A percentile compares a stretch with the other conserved stretches of the same genome.
phyloP scores from a whole-genome alignment of 2,329 filamentous ascomycete genomes.

The Aspergillus sp. region DNA sequence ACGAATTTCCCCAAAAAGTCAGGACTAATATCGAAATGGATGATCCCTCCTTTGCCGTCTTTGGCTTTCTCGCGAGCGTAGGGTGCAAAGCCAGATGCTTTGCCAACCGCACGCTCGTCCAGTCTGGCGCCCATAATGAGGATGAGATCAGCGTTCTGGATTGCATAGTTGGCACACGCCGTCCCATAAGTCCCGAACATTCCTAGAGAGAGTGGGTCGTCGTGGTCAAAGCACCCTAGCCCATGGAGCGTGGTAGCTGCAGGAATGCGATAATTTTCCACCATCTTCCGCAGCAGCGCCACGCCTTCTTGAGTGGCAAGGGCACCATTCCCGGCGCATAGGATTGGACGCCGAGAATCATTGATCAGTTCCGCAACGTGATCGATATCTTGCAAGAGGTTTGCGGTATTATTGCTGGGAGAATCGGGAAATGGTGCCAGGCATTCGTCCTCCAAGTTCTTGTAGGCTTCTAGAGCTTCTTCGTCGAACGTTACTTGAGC shows the following conservation, averaged over 20 bases:
- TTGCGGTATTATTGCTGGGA: slow-evolving; percentile 68
- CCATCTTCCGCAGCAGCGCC: slow-evolving; percentile 72
- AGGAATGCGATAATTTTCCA: slow-evolving; percentile 82
- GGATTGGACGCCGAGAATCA: slow-evolving; percentile 82
- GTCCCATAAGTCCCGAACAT: slow-evolving; percentile 98
- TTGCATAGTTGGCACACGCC: slow-evolving; percentile 92
- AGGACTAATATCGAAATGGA: slow-evolving; percentile 94
- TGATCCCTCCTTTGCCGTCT: slow-evolving; percentile 82
- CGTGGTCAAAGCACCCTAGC: slow-evolving; percentile 84
- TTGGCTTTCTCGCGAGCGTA: slow-evolving; percentile 75
- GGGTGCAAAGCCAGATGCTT: slow-evolving; percentile 79
- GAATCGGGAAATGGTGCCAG: slow-evolving; percentile 44
- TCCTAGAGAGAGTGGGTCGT: slow-evolving; percentile 85
- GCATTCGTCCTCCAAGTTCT: slow-evolving; percentile 50
- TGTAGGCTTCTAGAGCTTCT: slow-evolving; percentile 32
- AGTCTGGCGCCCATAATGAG: slow-evolving; percentile 88
- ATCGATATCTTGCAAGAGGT: slow-evolving; percentile 65
- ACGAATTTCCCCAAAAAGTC: slow-evolving; percentile 99
- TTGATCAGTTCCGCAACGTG: slow-evolving; percentile 80
- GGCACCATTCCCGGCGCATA: slow-evolving; percentile 88
- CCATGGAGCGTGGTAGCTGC: slow-evolving; percentile 93
- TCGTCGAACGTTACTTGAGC: slow-evolving; percentile 79
- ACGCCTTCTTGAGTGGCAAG: slow-evolving; percentile 74
- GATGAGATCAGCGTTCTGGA: slow-evolving; percentile 92
- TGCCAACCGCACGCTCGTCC: slow-evolving; percentile 85